Evolutionary conservation across 2,329 filamentous ascomycete species (phyloP), one percentile per base, ranked within the genome.

Genomic region (Colletotrichum falcatum): DNA sequence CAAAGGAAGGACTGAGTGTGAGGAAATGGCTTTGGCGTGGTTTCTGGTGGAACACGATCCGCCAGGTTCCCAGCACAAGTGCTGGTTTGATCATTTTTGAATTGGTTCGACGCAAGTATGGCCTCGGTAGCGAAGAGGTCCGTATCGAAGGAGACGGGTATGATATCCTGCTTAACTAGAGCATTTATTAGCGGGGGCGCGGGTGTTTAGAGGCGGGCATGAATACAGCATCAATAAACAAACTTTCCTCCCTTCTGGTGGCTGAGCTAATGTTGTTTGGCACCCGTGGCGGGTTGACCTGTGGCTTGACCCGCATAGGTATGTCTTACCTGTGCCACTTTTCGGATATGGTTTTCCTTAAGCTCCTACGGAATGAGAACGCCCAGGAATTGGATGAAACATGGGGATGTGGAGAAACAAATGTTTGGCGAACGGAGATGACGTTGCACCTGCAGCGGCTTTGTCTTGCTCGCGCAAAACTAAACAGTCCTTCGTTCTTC

Each of bases 41-140:
- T 16, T 94, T 94, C 78, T 89, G 91, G 85, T 88, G 88, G 87
- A 90, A 87, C 64, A 92, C 92, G 0, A 86, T 94, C 62, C 84
- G 91, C 6, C 92, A 94, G 79, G 91, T 93, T 2, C 92, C 92
- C 0, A 93, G 91, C 77, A 94, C 92, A 2, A 92, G 90, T 70
- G 92, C 92, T 0, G 92, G 92, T 0, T 78, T 95, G 70, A 93
- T 95, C 74, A 92, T 94, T 26, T 95, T 95, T 77, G 92, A 95
- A 80, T 77, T 95, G 54, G 89, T 94, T 46, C 83, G 92, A 66
- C 84, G 92, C 44, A 93, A 93, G 80, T 94, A 94, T 74, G 90
- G 90, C 1, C 83, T 88, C 68, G 85, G 87, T 2, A 84, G 84
- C 23, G 90, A 91, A 60, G 86, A 87, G 75, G 89, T 90, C 72